Evolutionary conservation across 257 asterid genomes (phyloP).

Genomic region (Penstemon barbatus): DNA sequence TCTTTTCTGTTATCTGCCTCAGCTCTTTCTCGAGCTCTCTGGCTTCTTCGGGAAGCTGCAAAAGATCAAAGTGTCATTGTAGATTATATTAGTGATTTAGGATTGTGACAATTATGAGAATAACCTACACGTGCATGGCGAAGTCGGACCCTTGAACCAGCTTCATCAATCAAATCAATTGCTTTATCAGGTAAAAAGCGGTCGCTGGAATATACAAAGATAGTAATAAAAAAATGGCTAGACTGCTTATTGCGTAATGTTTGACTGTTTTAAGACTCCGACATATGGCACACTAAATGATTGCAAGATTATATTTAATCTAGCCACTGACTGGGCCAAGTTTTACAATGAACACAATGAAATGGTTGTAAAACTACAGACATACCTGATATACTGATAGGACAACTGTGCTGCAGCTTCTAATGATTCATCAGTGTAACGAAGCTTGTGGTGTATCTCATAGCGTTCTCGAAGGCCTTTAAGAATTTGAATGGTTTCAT

Average conservation of each 20-base stretch:
- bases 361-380: not conserved
- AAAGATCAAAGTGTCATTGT: conserved; percentile 20
- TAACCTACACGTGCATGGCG: conserved; percentile 88
- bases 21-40: conserved; percentile 96
- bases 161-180: conserved; percentile 96
- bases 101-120: not conserved
- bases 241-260: not conserved
- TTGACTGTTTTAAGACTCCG: too few relatives aligned
- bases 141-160: conserved; percentile 98
- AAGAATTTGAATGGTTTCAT: conserved; percentile 87
- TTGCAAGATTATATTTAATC: not conserved
- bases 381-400: conserved; percentile 88
- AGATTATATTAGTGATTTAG: conserved; percentile 2
- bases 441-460: conserved; percentile 35
- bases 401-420: conserved; percentile 86
- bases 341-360: not conserved
- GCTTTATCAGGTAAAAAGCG: conserved; percentile 99
- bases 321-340: not conserved
- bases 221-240: conserved; percentile 20
- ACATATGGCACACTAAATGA: not conserved
- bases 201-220: conserved; percentile 58
- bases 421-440: conserved; percentile 81
- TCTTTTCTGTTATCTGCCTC: conserved; percentile 91
- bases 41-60: conserved; percentile 98
- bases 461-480: conserved; percentile 88